Conservation (phyloP, 257 asterid genomes). For the Osmanthus fragrans region DNA sequence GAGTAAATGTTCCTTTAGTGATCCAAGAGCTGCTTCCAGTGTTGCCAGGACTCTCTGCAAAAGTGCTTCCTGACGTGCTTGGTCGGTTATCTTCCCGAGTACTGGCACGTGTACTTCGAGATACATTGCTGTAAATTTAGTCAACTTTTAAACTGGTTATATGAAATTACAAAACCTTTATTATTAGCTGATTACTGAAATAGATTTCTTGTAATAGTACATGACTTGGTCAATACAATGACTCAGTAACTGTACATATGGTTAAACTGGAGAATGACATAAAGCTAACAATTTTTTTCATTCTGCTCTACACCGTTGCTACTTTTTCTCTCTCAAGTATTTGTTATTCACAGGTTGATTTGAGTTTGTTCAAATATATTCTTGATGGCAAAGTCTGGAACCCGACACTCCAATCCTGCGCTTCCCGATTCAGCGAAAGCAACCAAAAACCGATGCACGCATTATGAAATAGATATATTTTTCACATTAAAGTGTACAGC, state of each 20-base stretch:
- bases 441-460: no score
- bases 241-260: constrained; percentile 22
- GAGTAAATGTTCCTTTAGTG: constrained; percentile 59
- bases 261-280: constrained; percentile 24
- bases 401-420: no score
- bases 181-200: constrained; percentile 5
- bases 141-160: constrained; percentile 16
- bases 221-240: constrained; percentile 18
- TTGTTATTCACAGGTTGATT: background rate
- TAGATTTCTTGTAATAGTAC: background rate
- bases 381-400: background rate
- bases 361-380: background rate
- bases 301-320: background rate
- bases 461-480: no score
- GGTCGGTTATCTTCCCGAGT: constrained; percentile 78
- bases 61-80: constrained; percentile 82
- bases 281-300: constrained; percentile 9
- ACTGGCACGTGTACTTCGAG: constrained; percentile 74
- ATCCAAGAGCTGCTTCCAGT: constrained; percentile 88
- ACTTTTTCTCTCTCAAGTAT: background rate
- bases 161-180: constrained; percentile 12
- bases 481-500: no score
- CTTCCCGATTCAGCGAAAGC: no score
- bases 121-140: constrained; percentile 45
- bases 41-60: constrained; percentile 85